Base-by-base conservation (phyloP, 1,284 basidiomycete genomes). In the Pterula multifida region DNA sequence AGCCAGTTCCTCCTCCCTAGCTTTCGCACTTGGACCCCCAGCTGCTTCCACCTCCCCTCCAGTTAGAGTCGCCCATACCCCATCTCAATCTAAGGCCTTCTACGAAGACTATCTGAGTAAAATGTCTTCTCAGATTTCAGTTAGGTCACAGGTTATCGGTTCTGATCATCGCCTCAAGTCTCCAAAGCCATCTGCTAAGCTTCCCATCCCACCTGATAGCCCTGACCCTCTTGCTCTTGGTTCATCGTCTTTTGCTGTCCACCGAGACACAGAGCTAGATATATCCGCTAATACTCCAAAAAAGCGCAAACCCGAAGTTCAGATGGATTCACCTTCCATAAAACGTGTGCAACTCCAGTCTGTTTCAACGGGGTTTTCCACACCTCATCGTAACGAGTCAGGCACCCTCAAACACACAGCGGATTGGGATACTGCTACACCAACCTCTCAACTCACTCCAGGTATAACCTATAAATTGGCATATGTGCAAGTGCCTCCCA, bases 1-100 rank as follows among this genome's bases (percentile, higher is more conserved):
- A 11, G 23, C 78, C 1, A 70, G 72, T 11, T 81, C 81, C 1
- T 85, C 84, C 13, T 85, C 84, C 9, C 72, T 87, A 49, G 82
- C 85, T 1, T 71, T 71, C 60, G 84, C 84, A 3, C 70, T 87
- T n/a, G 81, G 78, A 9, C 67, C 70, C 23, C 73, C 75, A 0
- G 56, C 62, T 3, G 56, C 61, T 49, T 52, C 47, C 46, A 53
- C 52, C 6, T 55, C 53, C 23, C 55, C 32, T 22, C 46, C 35
- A 46, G n/a, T 52, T 28, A 11, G 53, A 26, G 22, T 50, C 50
- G n/a, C 49, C 45, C 21, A 23, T 61, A n/a, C 24, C 45, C 28
- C 12, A 52, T 62, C 21, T 28, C 57, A 12, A 61, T 63, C 32
- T 55, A 63, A 26, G 57, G 55, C 53, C n/a, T 42, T 42, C 21